Conservation (phyloP, 257 asterid genomes). For the Marsdenia floribunda region DNA sequence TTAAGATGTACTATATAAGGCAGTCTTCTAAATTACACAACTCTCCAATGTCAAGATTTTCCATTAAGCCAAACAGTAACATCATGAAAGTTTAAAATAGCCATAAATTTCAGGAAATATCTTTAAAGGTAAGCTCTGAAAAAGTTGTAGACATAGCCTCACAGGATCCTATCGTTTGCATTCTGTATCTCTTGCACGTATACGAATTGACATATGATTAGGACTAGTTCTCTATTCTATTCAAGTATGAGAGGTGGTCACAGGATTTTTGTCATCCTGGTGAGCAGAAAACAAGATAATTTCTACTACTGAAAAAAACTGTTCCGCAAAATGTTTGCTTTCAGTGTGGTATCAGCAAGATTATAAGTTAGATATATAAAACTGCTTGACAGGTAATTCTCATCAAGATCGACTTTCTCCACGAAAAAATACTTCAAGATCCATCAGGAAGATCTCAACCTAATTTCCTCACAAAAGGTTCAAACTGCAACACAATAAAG, state of each 20-base stretch:
- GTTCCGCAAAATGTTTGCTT: background rate
- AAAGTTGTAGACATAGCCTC: background rate
- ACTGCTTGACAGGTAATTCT: background rate
- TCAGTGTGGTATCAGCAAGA: background rate
- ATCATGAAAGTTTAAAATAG: background rate
- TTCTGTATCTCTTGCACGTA: background rate
- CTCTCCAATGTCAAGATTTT: background rate
- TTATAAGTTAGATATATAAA: background rate
- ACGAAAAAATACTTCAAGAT: background rate
- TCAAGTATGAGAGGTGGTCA: background rate
- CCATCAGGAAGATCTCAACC: background rate
- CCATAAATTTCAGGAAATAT: background rate
- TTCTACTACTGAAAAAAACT: background rate
- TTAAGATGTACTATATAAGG: background rate
- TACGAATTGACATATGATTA: no score
- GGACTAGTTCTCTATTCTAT: background rate
- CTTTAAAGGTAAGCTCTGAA: background rate
- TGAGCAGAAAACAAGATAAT: background rate
- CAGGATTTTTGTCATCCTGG: background rate
- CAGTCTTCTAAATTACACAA: background rate
- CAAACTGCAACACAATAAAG: background rate
- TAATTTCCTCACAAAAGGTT: background rate
- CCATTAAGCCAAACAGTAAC: background rate
- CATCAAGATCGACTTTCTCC: background rate
- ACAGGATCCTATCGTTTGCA: background rate